These are phyloP conservation scores for Phytophthora pini DNA, from an alignment of 352 stramenopile genomes.

Conservation along the genomic window DNA sequence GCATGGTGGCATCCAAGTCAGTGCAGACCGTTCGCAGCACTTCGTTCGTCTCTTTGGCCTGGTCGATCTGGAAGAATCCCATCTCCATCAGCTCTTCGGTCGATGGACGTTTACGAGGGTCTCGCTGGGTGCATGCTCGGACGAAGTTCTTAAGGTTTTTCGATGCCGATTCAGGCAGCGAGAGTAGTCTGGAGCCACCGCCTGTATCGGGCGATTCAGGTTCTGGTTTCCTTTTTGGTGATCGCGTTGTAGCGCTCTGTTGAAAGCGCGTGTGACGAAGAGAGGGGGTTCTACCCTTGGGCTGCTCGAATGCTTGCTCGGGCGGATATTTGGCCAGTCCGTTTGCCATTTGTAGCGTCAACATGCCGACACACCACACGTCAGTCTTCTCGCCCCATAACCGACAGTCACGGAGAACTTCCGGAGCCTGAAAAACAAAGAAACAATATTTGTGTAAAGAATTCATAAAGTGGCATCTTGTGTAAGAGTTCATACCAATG, in stretches of 20 bases:
- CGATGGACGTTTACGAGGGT: conserved; percentile 46
- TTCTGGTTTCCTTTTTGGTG: conserved; percentile 15
- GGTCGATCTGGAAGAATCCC: conserved; percentile 66
- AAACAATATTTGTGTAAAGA: background rate
- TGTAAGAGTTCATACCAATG: conserved; percentile 2
- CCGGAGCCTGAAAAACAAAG: conserved; percentile 26
- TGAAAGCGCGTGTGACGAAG: conserved; percentile 14
- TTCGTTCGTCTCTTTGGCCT: conserved; percentile 52
- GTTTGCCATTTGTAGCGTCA: conserved; percentile 63
- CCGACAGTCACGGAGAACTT: conserved; percentile 22
- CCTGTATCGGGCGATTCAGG: conserved; percentile 5
- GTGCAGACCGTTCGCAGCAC: conserved; percentile 63
- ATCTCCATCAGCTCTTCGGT: conserved; percentile 41
- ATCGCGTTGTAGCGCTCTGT: conserved; percentile 6
- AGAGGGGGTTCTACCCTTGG: conserved; percentile 9
- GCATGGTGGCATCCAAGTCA: conserved; percentile 69
- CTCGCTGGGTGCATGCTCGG: conserved; percentile 49
- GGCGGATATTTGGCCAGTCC: conserved; percentile 16
- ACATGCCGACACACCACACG: conserved; percentile 61
- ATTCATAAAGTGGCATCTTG: background rate
- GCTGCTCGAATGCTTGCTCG: conserved; percentile 7
- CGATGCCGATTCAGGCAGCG: conserved; percentile 51
- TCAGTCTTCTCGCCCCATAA: conserved; percentile 47
- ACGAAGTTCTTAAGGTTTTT: conserved; percentile 54
- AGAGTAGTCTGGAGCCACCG: conserved; percentile 15